phyloP scores from a whole-genome alignment of 116 monocot genomes.

The Cymodocea nodosa region DNA sequence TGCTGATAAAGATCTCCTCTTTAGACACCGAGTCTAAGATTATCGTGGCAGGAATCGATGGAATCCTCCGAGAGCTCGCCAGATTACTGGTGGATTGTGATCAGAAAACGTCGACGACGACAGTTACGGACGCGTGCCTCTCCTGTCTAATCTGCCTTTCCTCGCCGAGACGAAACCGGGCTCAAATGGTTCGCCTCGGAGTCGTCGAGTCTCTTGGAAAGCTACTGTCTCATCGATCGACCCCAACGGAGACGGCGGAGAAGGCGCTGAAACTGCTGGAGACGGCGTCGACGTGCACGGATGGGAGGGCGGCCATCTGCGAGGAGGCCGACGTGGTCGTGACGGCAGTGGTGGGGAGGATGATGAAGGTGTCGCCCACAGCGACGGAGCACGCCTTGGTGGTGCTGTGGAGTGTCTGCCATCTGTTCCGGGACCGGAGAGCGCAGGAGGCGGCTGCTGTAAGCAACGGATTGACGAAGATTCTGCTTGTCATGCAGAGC shows the following conservation, averaged over 20 bases:
- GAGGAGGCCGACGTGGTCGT: conserved; percentile 18
- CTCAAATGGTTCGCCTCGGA: conserved; percentile 30
- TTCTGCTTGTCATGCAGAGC: too few relatives aligned
- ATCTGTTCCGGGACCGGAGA: conserved; percentile 42
- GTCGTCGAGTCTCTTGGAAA: conserved; percentile 18
- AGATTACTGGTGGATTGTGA: conserved; percentile 16
- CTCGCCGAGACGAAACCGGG: conserved; percentile 7
- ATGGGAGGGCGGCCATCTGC: conserved; percentile 46
- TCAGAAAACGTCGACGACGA: conserved; percentile 15
- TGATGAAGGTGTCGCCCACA: conserved; percentile 62
- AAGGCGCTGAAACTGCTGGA: conserved; percentile 40
- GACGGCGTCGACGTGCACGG: conserved; percentile 26
- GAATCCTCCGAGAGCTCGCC: conserved; percentile 26
- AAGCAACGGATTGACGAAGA: too few relatives aligned
- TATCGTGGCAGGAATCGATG: conserved; percentile 12
- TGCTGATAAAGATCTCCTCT: conserved; percentile 27
- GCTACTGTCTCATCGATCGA: conserved; percentile 9
- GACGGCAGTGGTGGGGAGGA: conserved; percentile 26
- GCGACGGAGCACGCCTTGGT: conserved; percentile 56
- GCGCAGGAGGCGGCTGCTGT: conserved; percentile 25
- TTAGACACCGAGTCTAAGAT: conserved; percentile 16
- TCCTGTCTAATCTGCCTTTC: conserved; percentile 26
- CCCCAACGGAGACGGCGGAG: conserved; percentile 17
- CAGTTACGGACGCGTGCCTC: conserved; percentile 13
- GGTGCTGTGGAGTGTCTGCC: conserved; percentile 65